Evolutionary conservation across 495 filamentous ascomycete genomes (phyloP), one percentile per base, ranked within the genome.

Genomic region (Aspergillus avenaceus): DNA sequence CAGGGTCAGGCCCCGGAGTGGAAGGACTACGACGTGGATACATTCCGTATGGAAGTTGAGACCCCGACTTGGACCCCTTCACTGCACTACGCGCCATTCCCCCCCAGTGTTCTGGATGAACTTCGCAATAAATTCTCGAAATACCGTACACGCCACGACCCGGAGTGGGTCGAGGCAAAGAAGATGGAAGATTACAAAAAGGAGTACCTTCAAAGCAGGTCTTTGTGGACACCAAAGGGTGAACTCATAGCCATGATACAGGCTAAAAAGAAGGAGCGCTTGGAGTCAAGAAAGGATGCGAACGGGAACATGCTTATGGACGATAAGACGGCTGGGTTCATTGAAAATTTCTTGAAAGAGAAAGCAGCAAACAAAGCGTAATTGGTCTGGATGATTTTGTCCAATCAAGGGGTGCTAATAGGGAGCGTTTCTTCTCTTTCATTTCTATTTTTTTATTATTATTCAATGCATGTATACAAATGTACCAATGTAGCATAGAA

Each of bases 111-210:
- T 26, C 78, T 97, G 54, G 87, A 97, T 64, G 92, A 97, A 75
- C 75, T 97, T 63, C 78, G 93, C 53, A 86, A 86, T 70, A 87
- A 86, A 58, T 97, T 86, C 80, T 84, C 80, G 52, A 82, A 79
- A 53, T 95, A 90, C 83, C 80, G 92, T 54, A 87, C 80, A 34
- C 72, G 91, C 21, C 91, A 96, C 65, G 86, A 91, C 29, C 70
- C 72, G 61, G 76, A 84, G 45, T 73, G 66, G 51, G 61, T 74
- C 45, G 53, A 81, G 69, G 69, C 79, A 69, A 78, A 77, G 53
- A 71, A 80, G 51, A 60, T 72, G 57, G 69, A 75, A 55, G 80
- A 84, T 66, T 81, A 81, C 52, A 68, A 74, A 45, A 79, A 72
- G 62, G 79, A 82, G 69, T 74, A 79, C 63, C 71, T 78, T 53